A percentile compares a stretch with the other conserved stretches of the same genome.
Evolutionary conservation across 768 basidiomycete species (phyloP).

Genomic region (Scleroderma bovista): DNA sequence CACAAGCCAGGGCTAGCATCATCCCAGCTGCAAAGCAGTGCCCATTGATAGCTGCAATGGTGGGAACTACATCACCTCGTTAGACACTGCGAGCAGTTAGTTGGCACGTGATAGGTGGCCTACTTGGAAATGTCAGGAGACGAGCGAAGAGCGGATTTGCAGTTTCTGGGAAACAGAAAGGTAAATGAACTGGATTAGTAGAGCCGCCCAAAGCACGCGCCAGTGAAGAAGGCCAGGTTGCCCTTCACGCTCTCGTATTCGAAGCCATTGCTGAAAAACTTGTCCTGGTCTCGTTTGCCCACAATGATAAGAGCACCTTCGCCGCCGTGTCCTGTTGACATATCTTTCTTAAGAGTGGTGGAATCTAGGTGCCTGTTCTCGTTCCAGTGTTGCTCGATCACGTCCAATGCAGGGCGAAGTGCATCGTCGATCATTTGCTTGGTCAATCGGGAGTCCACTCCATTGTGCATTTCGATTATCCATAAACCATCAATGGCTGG

Average conservation of each 20-base stretch:
- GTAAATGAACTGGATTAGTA: not conserved
- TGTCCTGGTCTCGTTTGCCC: constrained; percentile 70
- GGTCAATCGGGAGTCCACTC: constrained; percentile 66
- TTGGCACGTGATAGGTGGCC: constrained; percentile 13
- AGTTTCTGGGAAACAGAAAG: constrained; percentile 40
- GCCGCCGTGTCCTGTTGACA: constrained; percentile 30
- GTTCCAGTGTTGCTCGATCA: constrained; percentile 70
- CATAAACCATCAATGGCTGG: constrained; percentile 58
- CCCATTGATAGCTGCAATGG: constrained; percentile 75
- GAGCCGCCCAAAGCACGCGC: constrained; percentile 33
- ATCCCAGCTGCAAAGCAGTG: constrained; percentile 85
- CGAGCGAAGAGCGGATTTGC: constrained; percentile 70
- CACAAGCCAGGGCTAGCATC: constrained; percentile 74
- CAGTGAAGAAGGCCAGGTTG: constrained; percentile 60
- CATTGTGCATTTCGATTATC: constrained; percentile 80
- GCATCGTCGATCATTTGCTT: constrained; percentile 50
- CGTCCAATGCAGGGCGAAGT: constrained; percentile 64
- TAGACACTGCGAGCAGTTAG: not conserved
- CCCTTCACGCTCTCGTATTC: constrained; percentile 48
- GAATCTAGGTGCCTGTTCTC: constrained; percentile 41
- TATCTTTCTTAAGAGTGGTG: constrained; percentile 38
- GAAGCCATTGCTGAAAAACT: constrained; percentile 87
- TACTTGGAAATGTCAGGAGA: constrained; percentile 73
- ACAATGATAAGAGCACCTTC: constrained; percentile 73
- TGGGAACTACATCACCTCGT: constrained; percentile 50